phyloP scores from a whole-genome alignment of 2,329 filamentous ascomycete species.

The Trichoderma oligosporum region DNA sequence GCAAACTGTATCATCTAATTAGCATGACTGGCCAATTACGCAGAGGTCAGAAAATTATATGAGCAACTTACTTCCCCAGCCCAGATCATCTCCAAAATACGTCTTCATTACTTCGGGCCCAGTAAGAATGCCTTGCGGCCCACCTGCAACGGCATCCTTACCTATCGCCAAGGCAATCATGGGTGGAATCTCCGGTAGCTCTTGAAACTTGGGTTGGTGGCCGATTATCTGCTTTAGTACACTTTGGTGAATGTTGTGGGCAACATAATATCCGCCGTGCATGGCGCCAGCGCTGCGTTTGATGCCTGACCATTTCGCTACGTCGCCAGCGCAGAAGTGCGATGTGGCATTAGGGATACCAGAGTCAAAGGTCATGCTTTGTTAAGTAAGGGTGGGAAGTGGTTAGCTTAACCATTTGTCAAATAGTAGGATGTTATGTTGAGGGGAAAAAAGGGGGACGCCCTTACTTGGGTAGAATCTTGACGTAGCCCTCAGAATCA shows the following conservation, averaged over 20 bases:
- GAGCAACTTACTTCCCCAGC: conserved; percentile 53
- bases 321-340: conserved; percentile 69
- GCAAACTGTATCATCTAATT: conserved; percentile 43
- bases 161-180: conserved; percentile 71
- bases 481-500: conserved; percentile 63
- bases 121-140: conserved; percentile 53
- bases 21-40: too few relatives aligned
- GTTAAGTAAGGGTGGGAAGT: conserved; percentile 6
- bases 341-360: conserved; percentile 52
- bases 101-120: conserved; percentile 60
- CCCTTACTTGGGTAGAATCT: conserved; percentile 55
- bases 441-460: background rate
- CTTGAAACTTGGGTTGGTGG: conserved; percentile 43
- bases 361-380: conserved; percentile 53
- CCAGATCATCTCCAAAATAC: conserved; percentile 68
- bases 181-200: conserved; percentile 53
- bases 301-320: conserved; percentile 70
- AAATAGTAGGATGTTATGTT: background rate
- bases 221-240: conserved; percentile 45
- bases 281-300: conserved; percentile 76
- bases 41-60: too few relatives aligned
- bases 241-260: conserved; percentile 63
- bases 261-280: conserved; percentile 65
- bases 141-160: conserved; percentile 63
- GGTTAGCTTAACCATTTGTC: background rate